A percentile compares a stretch with the other conserved stretches of the same genome.
Evolutionary conservation across 208 protist species (phyloP).

Genomic region (Polymyxa betae): DNA sequence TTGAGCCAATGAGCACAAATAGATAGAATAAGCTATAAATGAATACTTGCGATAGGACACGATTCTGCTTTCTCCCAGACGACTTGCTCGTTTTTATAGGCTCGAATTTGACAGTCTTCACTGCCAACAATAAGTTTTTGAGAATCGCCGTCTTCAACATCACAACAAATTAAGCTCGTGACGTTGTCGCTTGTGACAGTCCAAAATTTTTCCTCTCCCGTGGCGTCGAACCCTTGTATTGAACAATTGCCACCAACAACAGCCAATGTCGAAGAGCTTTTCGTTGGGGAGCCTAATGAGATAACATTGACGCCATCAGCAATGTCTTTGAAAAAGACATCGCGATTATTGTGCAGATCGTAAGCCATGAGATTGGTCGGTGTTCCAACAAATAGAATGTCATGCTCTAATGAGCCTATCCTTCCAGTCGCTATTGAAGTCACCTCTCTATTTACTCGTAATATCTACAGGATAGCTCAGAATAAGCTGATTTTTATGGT

Average conservation of each 20-base stretch:
- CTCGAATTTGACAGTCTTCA: conserved; percentile 88
- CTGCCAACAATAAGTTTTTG: conserved; percentile 83
- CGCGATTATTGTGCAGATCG: conserved; percentile 84
- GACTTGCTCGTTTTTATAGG: conserved; percentile 86
- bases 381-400: conserved; percentile 85
- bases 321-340: conserved; percentile 88
- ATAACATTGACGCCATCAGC: conserved; percentile 85
- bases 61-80: conserved; percentile 63
- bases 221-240: conserved; percentile 75
- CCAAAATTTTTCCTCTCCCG: conserved; percentile 85
- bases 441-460: conserved; percentile 36
- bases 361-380: conserved; percentile 84
- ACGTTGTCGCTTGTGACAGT: conserved; percentile 91
- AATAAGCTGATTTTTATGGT: neutral
- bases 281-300: conserved; percentile 71
- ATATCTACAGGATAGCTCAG: neutral
- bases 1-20: neutral
- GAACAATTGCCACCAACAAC: conserved; percentile 90
- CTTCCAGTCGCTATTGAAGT: neutral
- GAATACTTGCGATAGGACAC: neutral
- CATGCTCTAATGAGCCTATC: conserved; percentile 54
- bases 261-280: conserved; percentile 65
- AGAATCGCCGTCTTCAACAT: conserved; percentile 72
- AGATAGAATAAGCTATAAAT: neutral
- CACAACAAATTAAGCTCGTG: conserved; percentile 79